Evolutionary conservation across 2,329 filamentous ascomycete genomes (phyloP), one percentile per base, ranked within the genome.

Genomic region (Colletotrichum lini): DNA sequence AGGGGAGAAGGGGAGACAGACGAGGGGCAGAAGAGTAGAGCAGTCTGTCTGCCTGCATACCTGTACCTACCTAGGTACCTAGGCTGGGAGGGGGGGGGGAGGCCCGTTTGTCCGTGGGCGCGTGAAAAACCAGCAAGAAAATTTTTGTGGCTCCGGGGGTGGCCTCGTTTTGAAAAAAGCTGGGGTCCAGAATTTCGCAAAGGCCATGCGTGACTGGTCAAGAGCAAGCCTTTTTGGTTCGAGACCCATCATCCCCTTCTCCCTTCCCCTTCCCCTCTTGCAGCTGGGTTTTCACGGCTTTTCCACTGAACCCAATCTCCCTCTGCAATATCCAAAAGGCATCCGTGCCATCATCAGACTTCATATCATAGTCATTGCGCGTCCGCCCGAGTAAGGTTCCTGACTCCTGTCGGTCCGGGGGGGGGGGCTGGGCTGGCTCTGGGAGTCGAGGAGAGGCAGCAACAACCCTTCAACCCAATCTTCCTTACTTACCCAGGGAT

Each of bases 121-220:
- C 26, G 50, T 23, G 53, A 54, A 62, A 61, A 61, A 56, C 15
- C 35, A 50, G 49, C n/a, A 56, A 50, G 64, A 63, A 71, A 68
- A 49, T 40, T 68, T 71, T 71, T 71, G 68, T 71, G 65, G 68
- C 45, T 63, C 68, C 58, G 58, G 47, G 66, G 68, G 68, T 67
- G 68, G 68, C 68, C 68, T 71, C 68, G 68, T 71, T 71, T 71
- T 61, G 58, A 50, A 23, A 54, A 50, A 23, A 54, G 18, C 12
- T 15, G 26, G 58, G 44, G 16, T 35, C 53, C 53, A 49, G 21
- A 35, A 35, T 59, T 23, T 15, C 50, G 52, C 9, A 38, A 5
- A 35, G 26, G 35, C 26, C 13, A 52, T 26, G 49, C 52, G 21
- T 38, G 52, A 54, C 52, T 54, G 52, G 52, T 12, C 30, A 38